Base-by-base conservation (phyloP, 768 basidiomycete species). In the Boletus subcaerulescens region DNA sequence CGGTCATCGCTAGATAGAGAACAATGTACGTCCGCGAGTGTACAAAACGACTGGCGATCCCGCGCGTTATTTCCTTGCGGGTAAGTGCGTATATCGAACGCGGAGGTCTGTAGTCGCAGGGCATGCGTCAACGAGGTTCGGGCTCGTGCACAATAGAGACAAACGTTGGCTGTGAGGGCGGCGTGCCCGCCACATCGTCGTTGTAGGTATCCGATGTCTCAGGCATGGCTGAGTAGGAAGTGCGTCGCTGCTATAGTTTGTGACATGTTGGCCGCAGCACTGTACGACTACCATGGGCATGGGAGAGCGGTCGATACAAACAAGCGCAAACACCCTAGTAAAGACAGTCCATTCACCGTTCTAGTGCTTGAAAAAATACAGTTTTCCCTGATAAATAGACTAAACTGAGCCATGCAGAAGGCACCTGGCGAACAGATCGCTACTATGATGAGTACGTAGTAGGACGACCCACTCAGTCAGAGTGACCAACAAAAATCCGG, bases 1-100 rank as follows among this genome's bases (percentile, higher is more conserved):
- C 85, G 2, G 93, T 90, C 92, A 96, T 93, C 53, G 73, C 84
- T 32, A 96, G 84, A 72, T 96, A 96, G 48, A 96, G 82, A 55
- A 90, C 77, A 47, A 95, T 92, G 67, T 96, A 96, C 41, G 83
- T 82, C 59, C 87, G 79, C 36, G 91, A 93, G 71, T 94, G 91
- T 35, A 94, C 86, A 67, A 94, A 92, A 52, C 91, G 83, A 70
- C 93, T 95, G 26, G 93, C 93, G 53, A 96, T 81, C 15, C 92
- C 93, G 52, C 80, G 84, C 5, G 87, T 81, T 60, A 92, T 90
- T 72, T 96, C 93, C 46, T 83, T 78, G 52, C 89, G 84, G 26
- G 91, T 86, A 58, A 95, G 82, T 26, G 89, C 79, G 70, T 95
- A 91, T 68, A 91, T 93, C 33, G 93, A 93, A 47, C 87, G 85